Percentiles rank a stretch among this genome's conserved stretches.
These are phyloP conservation scores for Malassezia psittaci DNA, from an alignment of 1,284 basidiomycete species.

Conservation along the genomic window DNA sequence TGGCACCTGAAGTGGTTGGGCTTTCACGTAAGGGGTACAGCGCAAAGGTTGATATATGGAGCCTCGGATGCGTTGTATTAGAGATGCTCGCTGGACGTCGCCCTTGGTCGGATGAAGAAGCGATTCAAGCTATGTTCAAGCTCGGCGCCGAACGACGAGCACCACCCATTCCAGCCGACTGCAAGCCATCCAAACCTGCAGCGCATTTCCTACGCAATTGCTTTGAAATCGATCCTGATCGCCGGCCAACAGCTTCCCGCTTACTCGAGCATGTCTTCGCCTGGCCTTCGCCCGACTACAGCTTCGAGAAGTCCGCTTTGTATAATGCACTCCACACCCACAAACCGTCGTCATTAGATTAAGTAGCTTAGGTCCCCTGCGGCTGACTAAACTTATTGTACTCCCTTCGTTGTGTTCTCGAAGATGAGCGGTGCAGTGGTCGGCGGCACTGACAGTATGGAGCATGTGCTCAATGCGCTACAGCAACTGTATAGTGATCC, in stretches of 20 bases:
- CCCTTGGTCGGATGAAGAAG: constrained; percentile 83
- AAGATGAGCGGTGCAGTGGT: constrained; percentile 11
- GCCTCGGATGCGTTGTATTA: constrained; percentile 86
- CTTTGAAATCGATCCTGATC: constrained; percentile 77
- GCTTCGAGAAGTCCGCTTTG: constrained; percentile 30
- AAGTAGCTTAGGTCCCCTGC: neutral
- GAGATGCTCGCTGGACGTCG: constrained; percentile 95
- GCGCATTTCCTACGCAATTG: constrained; percentile 80
- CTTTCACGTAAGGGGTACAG: constrained; percentile 71
- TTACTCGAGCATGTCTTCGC: constrained; percentile 72
- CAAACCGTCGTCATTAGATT: neutral
- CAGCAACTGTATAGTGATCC: constrained; percentile 56
- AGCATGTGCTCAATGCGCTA: constrained; percentile 51
- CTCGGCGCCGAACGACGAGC: constrained; percentile 69
- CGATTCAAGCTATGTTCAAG: constrained; percentile 87
- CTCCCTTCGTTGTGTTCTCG: neutral
- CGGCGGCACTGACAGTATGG: constrained; percentile 19
- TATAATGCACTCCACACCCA: constrained; percentile 18
- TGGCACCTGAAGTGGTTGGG: constrained; percentile 92
- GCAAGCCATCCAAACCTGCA: constrained; percentile 63
- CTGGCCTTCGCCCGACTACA: constrained; percentile 39
- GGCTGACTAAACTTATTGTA: neutral
- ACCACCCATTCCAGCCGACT: constrained; percentile 77
- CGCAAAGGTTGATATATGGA: constrained; percentile 97
- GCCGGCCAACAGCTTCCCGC: constrained; percentile 72